Evolutionary conservation across 2,329 filamentous ascomycete genomes (phyloP).

Genomic region (Tolypocladium sp.): DNA sequence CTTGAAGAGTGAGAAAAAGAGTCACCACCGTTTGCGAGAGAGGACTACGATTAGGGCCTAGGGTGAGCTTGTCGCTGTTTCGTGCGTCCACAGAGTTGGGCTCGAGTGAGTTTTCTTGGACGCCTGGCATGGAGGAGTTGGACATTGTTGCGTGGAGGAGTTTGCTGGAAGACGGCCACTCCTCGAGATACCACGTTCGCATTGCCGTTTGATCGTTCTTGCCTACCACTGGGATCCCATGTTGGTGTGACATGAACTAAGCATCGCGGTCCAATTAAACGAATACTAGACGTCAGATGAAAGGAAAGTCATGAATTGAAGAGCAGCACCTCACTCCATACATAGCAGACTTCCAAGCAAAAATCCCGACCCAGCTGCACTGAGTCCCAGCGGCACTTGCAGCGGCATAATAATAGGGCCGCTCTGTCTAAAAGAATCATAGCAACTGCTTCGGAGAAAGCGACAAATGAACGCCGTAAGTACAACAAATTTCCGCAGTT

Average conservation of each 20-base stretch:
- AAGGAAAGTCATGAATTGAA: not conserved
- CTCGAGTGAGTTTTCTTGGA: not conserved
- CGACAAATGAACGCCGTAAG: slow-evolving; percentile 16
- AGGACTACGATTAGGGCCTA: too few species aligned
- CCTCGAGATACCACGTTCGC: not conserved
- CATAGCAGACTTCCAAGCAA: not conserved
- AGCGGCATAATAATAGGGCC: not conserved
- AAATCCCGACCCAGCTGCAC: not conserved
- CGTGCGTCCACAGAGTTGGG: not conserved
- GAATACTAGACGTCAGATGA: not conserved
- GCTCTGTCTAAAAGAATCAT: not conserved
- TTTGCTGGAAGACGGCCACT: not conserved
- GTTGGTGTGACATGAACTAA: not conserved
- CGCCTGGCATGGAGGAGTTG: too few species aligned
- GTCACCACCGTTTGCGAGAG: too few species aligned
- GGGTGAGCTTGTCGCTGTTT: too few species aligned
- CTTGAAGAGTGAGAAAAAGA: too few species aligned
- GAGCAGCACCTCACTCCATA: not conserved
- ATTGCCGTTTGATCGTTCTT: not conserved
- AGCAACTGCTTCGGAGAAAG: slow-evolving; percentile 5
- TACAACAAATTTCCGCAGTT: not conserved
- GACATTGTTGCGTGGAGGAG: not conserved
- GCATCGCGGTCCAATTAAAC: not conserved
- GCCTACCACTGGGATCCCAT: not conserved
- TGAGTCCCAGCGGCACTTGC: not conserved